These are phyloP conservation scores for Aphanocladium album DNA, from an alignment of 2,329 filamentous ascomycete genomes.

Conservation along the genomic window DNA sequence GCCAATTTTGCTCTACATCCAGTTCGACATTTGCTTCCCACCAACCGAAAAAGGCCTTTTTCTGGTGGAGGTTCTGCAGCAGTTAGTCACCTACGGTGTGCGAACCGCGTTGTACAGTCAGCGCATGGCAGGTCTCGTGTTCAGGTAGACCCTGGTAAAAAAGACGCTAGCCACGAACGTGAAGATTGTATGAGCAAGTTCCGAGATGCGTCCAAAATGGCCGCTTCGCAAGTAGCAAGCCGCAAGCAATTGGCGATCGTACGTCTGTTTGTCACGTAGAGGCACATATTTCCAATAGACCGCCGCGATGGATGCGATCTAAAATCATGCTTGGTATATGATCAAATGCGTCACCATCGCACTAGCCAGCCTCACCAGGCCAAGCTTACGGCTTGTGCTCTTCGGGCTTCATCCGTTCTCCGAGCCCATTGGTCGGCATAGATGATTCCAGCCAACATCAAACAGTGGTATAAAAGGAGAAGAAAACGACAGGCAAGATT, in stretches of 20 bases:
- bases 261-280: too few relatives aligned
- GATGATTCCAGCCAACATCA: neutral
- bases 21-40: neutral
- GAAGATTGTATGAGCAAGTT: too few relatives aligned
- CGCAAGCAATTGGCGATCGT: too few relatives aligned
- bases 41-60: neutral
- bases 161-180: too few relatives aligned
- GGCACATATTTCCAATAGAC: neutral
- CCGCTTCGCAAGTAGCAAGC: too few relatives aligned
- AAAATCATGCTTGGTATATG: neutral
- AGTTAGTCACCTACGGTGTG: too few relatives aligned
- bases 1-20: neutral
- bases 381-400: neutral
- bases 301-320: neutral
- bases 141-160: too few relatives aligned
- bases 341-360: neutral
- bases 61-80: neutral
- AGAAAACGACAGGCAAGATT: neutral
- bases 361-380: neutral
- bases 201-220: too few relatives aligned
- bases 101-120: too few relatives aligned
- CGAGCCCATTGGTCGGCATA: neutral
- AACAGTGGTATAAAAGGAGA: neutral
- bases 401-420: neutral
- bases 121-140: too few relatives aligned